A percentile compares a stretch with the other conserved stretches of the same genome.
Conservation (phyloP, 331 rosid species). For the Acacia concinna region DNA sequence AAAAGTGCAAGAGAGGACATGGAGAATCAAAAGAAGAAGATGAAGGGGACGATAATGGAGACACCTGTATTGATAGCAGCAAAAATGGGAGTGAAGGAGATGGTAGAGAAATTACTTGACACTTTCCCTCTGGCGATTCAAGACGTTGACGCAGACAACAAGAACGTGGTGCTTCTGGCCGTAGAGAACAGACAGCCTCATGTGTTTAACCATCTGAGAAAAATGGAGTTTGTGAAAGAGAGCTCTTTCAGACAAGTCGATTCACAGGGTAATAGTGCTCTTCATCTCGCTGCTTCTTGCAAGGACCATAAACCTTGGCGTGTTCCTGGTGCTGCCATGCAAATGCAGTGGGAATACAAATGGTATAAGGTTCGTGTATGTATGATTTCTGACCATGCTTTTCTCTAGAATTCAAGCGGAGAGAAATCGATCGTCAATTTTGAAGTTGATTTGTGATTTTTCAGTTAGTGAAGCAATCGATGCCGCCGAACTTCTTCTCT, state of each 20-base stretch:
- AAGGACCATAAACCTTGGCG: conserved; percentile 38
- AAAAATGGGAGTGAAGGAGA: conserved; percentile 44
- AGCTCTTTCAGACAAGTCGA: conserved; percentile 43
- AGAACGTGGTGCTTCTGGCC: conserved; percentile 48
- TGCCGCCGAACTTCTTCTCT: conserved; percentile 49
- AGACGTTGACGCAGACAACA: conserved; percentile 37
- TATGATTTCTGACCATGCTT: background rate
- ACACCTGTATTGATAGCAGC: conserved; percentile 45
- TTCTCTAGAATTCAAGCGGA: background rate
- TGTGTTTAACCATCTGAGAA: conserved; percentile 30
- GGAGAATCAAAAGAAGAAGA: background rate
- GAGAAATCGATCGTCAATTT: background rate
- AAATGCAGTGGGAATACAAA: conserved; percentile 61
- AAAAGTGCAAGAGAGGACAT: background rate
- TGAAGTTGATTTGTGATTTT: background rate
- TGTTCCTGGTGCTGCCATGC: conserved; percentile 55
- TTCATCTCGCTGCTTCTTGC: conserved; percentile 47
- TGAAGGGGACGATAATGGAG: background rate
- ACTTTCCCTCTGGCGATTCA: conserved; percentile 42
- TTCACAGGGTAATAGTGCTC: conserved; percentile 43
- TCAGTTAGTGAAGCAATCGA: conserved; percentile 48
- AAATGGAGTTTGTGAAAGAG: conserved; percentile 24
- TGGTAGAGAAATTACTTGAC: conserved; percentile 41
- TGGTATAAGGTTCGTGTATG: conserved; percentile 38
- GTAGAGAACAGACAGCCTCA: conserved; percentile 52